Base-by-base conservation (phyloP, 352 stramenopile genomes). In the Phytopythium mirpurense region DNA sequence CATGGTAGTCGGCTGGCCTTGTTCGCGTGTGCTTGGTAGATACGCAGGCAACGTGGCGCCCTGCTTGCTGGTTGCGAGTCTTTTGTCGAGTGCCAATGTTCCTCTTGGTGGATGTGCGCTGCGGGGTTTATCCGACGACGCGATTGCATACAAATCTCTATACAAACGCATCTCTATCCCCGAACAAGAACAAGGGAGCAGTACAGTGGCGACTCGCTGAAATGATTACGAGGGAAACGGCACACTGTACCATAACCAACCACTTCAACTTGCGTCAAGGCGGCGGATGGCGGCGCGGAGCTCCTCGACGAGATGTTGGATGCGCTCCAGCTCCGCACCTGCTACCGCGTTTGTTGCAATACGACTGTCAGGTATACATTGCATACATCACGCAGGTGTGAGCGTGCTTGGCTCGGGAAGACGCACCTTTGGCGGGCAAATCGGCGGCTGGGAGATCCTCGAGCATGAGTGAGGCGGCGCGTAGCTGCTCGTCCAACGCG, bases 241-340 rank as follows among this genome's bases (percentile, higher is more conserved):
- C 15, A 23, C 38, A 44, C 3, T 15, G 38, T 44, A 51, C 26
- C 15, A 5, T 47, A 11, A n/a, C 2, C 34, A 36, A 4, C 31
- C 31, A 42, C 46, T 41, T 52, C 46, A 52, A 52, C 46, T 52
- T 52, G 45, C 31, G 46, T 38, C n/a, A 35, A 55, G 37, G 54
- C 61, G 38, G 54, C 40, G 45, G 58, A 83, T 65, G 26, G 70
- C 65, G 51, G 47, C 56, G 21, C 54, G 54, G 10, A 78, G 40
- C 24, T 67, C 52, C 19, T 46, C 46, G 32, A 86, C 64, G 42
- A 83, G 65, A 8, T 62, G 50, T 21, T 71, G 57, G 36, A 86
- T 77, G 26, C 75, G 65, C 23, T 71, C 48, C 18, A 83, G 48
- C 36, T 83, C 66, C 23, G 62, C 40, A 16, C 59, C 60, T 70